Conservation (phyloP, 1,284 basidiomycete species). For the Rhodotorula sp. region DNA sequence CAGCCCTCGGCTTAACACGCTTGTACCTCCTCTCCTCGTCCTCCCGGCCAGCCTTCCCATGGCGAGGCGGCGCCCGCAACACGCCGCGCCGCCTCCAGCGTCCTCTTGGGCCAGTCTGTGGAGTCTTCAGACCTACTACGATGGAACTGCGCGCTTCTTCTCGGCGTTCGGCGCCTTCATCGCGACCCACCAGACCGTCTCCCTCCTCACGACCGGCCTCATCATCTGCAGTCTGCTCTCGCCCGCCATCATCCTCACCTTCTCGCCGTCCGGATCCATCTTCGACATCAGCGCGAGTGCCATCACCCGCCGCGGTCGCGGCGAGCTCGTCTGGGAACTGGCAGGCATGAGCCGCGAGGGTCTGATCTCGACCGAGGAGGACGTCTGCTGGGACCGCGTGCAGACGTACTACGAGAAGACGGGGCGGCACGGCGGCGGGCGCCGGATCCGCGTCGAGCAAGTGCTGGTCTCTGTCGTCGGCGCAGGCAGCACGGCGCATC, state of each 20-base stretch:
- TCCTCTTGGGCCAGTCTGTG: not conserved
- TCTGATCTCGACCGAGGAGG: constrained; percentile 39
- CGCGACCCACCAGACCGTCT: constrained; percentile 85
- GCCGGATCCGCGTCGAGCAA: constrained; percentile 75
- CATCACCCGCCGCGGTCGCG: constrained; percentile 24
- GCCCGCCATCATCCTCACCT: constrained; percentile 81
- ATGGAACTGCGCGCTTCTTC: not conserved
- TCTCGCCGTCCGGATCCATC: constrained; percentile 53
- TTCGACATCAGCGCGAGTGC: constrained; percentile 27
- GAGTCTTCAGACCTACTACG: not conserved
- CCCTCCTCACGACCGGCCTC: constrained; percentile 87
- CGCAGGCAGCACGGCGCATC: constrained; percentile 11
- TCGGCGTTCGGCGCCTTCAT: constrained; percentile 14
- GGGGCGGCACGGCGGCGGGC: constrained; percentile 51
- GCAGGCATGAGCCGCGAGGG: constrained; percentile 34
- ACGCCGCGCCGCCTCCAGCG: not conserved
- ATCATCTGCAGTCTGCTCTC: constrained; percentile 96
- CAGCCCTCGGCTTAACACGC: too few species aligned
- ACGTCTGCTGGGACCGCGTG: constrained; percentile 61
- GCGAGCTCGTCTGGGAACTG: constrained; percentile 38
- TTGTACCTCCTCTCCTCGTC: too few species aligned
- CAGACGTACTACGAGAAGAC: constrained; percentile 52
- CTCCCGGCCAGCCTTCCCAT: too few species aligned
- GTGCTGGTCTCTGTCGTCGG: constrained; percentile 63
- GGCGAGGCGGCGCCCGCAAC: not conserved